These are phyloP conservation scores for Akanthomyces muscarius DNA, from an alignment of 2,329 filamentous ascomycete genomes.

Conservation along the genomic window DNA sequence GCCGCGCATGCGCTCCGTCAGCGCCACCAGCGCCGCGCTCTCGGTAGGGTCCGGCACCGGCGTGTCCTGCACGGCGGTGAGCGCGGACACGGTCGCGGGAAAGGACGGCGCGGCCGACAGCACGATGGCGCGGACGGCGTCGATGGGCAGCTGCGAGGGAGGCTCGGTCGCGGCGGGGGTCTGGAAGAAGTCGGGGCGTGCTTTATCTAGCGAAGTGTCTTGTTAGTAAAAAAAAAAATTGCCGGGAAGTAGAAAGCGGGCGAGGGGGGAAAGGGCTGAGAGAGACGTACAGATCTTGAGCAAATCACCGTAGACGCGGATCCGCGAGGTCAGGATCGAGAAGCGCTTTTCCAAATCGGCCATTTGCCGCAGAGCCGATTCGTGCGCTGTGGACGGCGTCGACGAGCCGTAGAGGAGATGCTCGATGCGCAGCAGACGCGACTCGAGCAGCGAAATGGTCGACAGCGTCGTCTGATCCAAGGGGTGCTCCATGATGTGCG, in stretches of 20 bases:
- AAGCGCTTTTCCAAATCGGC: slow-evolving; percentile 53
- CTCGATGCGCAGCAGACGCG: slow-evolving; percentile 56
- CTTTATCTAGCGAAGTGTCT: slow-evolving; percentile 39
- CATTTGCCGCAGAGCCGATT: slow-evolving; percentile 42
- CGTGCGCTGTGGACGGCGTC: slow-evolving; percentile 31
- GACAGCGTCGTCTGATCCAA: slow-evolving; percentile 51
- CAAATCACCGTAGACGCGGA: slow-evolving; percentile 56
- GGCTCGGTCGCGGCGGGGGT: slow-evolving; percentile 41
- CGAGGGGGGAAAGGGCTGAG: background rate
- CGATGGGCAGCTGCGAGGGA: slow-evolving; percentile 48
- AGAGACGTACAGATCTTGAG: slow-evolving; percentile 53
- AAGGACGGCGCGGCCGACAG: slow-evolving; percentile 54
- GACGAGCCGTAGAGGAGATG: slow-evolving; percentile 52
- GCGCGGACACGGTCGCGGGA: slow-evolving; percentile 51
- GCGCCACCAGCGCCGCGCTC: slow-evolving; percentile 52
- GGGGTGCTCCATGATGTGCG: slow-evolving; percentile 30
- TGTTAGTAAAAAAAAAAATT: too few species aligned
- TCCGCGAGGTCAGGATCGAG: slow-evolving; percentile 43
- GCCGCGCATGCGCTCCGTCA: slow-evolving; percentile 59
- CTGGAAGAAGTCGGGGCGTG: slow-evolving; percentile 53
- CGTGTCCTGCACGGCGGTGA: slow-evolving; percentile 54
- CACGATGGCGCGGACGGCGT: slow-evolving; percentile 51
- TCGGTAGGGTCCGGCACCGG: slow-evolving; percentile 53
- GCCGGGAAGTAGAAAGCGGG: too few species aligned
- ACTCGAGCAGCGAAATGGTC: slow-evolving; percentile 54